Evolutionary conservation across 371 early-diverging fungal species (phyloP), one percentile per base, ranked within the genome.

Genomic region (Dichotomocladium elegans): DNA sequence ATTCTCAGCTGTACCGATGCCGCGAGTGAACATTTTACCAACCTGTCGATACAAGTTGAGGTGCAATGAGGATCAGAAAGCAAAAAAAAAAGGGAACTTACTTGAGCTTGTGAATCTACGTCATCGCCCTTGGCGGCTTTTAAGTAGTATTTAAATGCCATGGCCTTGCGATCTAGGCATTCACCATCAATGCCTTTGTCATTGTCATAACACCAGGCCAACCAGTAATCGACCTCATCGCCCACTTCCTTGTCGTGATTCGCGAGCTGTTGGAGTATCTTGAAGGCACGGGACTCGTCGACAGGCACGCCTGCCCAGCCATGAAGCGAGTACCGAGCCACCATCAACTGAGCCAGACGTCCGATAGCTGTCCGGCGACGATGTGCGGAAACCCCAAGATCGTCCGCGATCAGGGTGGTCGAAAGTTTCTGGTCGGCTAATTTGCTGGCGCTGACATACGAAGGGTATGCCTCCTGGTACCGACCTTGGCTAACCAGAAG

Each of bases 1-100:
- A 55, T 85, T 68, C 34, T 67, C 64, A 3, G 52, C 35, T 14
- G 79, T 77, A 12, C 85, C 85, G 11, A 49, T 53, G 3, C 86
- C 86, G 45, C 83, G 68, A 7, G 72, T 64, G 10, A 77, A 62
- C 73, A 76, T 71, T 15, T 67, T 53, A 5, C 67, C 77, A n/a
- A 75, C 65, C 75, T 75, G 60, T 27, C 8, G 19, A n/a, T n/a
- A 12, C 25, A n/a, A n/a, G n/a, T n/a, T n/a, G n/a, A n/a, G n/a
- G n/a, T n/a, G n/a, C n/a, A n/a, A n/a, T n/a, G n/a, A n/a, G n/a
- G n/a, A 24, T 9, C 26, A 28, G 40, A 54, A 47, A 55, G 30
- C 11, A 51, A 30, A 30, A 42, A 21, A 12, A 47, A 44, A 28
- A 44, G 12, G 14, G 45, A 47, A 14, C 17, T 34, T 64, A 76